Evolutionary conservation across 805 yeast genomes (phyloP), one percentile per base, ranked within the genome.

Genomic region (Candida ponderosae): DNA sequence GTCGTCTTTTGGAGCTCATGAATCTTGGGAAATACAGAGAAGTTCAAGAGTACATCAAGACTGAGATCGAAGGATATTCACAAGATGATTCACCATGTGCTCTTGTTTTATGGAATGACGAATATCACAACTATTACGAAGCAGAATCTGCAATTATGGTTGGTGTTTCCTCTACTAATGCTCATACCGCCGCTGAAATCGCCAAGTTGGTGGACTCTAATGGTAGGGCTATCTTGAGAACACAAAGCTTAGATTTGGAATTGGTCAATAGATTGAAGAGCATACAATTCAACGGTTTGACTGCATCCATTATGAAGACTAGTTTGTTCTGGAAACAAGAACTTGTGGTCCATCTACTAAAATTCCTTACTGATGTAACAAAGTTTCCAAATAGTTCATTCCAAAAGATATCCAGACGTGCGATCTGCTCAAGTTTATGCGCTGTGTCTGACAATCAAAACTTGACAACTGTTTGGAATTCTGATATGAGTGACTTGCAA

Each of bases 61-160:
- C 37, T 4, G 48, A 45, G 7, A 7, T 46, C 3, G 23, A 33
- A 1, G 16, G 17, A 31, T 35, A 21, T 8, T 14, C 21, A 16
- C 19, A 15, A 13, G 29, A 31, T 2, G 40, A 57, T n/a, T n/a
- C n/a, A 17, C 57, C 62, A 13, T 78, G 71, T 61, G 58, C 64
- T 31, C 62, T 82, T 24, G 51, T 79, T 18, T 62, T 81, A n/a
- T 84, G 89, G 82, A 84, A 84, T 54, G 94, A 84, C 51, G 93
- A 84, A 48, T 68, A 65, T 45, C 93, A 84, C 49, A 72, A 75
- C 47, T 73, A 69, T 45, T 62, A 67, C 2, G 72, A 74, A 40
- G 84, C 84, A 2, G 63, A 62, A 15, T 54, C 57, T 11, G 74
- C 76, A 4, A 65, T 79, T 2, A 67, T 67, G 1, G 50, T 60